A percentile compares a stretch with the other conserved stretches of the same genome.
Evolutionary conservation across 164 flowering plant genomes (phyloP).

Genomic region (Vitis rupestris): DNA sequence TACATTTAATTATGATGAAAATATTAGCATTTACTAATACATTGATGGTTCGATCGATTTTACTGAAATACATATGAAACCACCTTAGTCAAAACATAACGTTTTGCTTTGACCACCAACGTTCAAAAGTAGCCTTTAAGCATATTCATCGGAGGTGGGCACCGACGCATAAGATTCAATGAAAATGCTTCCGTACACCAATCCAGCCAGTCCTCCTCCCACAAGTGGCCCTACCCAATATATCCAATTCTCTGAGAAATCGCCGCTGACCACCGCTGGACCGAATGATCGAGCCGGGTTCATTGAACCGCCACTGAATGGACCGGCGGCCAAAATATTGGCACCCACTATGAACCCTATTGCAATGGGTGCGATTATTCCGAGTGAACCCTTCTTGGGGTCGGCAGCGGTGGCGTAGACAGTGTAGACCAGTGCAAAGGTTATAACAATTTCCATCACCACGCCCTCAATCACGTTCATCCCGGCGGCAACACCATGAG

Average conservation of each 20-base stretch:
- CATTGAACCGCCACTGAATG: constrained; percentile 79
- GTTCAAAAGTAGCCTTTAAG: constrained; percentile 5
- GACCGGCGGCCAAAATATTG: constrained; percentile 69
- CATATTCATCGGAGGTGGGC: constrained; percentile 35
- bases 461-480: constrained; percentile 36
- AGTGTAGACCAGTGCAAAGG: constrained; percentile 70
- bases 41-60: too few relatives aligned
- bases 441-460: constrained; percentile 59
- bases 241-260: constrained; percentile 54
- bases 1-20: too few relatives aligned
- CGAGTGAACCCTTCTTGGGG: constrained; percentile 64
- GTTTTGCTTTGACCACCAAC: too few relatives aligned
- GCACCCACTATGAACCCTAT: constrained; percentile 81
- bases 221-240: constrained; percentile 80
- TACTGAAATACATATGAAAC: too few relatives aligned
- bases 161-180: constrained; percentile 52
- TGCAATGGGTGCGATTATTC: constrained; percentile 68
- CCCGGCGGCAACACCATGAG: constrained; percentile 49
- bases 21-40: too few relatives aligned
- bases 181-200: constrained; percentile 58
- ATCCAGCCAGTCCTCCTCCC: constrained; percentile 70
- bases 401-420: constrained; percentile 78
- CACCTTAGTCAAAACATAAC: too few relatives aligned
- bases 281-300: constrained; percentile 81
- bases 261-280: constrained; percentile 62